Percentiles rank a stretch among this genome's conserved stretches.
Evolutionary conservation across 805 yeast species (phyloP).

Genomic region (Sugiyamaella mastotermitis): DNA sequence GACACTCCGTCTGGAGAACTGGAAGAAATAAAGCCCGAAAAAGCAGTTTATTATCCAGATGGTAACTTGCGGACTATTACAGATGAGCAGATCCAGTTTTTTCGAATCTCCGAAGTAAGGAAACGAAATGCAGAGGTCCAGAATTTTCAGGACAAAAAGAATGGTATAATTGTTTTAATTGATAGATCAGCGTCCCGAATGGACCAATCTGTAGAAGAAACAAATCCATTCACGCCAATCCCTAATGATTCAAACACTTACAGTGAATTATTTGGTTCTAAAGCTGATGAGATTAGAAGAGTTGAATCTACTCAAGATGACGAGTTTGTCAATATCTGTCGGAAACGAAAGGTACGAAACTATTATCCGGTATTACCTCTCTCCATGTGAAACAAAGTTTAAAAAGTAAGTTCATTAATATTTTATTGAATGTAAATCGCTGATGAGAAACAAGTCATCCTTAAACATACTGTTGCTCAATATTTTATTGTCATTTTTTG

Average conservation of each 20-base stretch:
- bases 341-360: constrained; percentile 2
- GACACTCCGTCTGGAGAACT: neutral
- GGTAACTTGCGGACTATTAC: constrained; percentile 21
- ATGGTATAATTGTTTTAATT: no score
- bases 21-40: neutral
- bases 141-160: no score
- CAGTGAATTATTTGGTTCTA: constrained; percentile 11
- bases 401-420: neutral
- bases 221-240: constrained; percentile 8
- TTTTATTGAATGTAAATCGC: neutral
- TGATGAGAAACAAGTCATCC: constrained; percentile 16
- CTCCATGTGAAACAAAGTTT: neutral
- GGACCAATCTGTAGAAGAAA: constrained; percentile 11
- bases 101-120: constrained; percentile 17
- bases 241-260: constrained; percentile 2
- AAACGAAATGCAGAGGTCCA: neutral
- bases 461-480: constrained; percentile 13
- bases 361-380: constrained; percentile 19
- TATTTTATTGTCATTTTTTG: constrained; percentile 7
- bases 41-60: constrained; percentile 15
- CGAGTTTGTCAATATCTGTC: constrained; percentile 2
- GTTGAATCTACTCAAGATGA: constrained; percentile 12
- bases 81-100: constrained; percentile 22
- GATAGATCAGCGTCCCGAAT: no score
- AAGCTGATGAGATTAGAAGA: constrained; percentile 3